A percentile compares a stretch with the other conserved stretches of the same genome.
phyloP scores from a whole-genome alignment of 352 stramenopile species.

The Pythium periplocum region DNA sequence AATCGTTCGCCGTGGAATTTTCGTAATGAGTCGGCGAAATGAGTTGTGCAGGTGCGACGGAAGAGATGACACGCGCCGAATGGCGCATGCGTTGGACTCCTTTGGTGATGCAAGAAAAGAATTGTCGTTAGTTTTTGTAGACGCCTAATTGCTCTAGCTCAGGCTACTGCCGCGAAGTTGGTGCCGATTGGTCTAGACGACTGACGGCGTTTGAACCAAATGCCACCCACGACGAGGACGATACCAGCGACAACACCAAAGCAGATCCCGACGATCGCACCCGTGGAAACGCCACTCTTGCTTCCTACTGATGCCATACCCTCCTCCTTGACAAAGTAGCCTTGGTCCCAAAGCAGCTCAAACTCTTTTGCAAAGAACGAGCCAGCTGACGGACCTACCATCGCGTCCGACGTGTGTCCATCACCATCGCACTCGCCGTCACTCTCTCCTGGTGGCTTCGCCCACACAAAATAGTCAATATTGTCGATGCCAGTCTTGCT shows the following conservation, averaged over 20 bases:
- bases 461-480: constrained; percentile 67
- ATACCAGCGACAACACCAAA: constrained; percentile 1
- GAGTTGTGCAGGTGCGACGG: too few species aligned
- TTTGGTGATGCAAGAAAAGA: too few species aligned
- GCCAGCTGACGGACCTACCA: constrained; percentile 34
- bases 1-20: too few species aligned
- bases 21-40: too few species aligned
- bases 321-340: constrained; percentile 45
- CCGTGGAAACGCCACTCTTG: constrained; percentile 1
- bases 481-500: constrained; percentile 36
- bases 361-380: constrained; percentile 56
- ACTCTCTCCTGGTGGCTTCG: constrained; percentile 60
- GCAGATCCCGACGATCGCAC: constrained; percentile 2
- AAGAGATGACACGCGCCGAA: too few species aligned
- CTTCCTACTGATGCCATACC: constrained; percentile 8
- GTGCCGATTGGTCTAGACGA: background rate
- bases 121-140: too few species aligned
- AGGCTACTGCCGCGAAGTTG: too few species aligned
- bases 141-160: too few species aligned
- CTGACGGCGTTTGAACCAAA: background rate
- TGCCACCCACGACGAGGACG: background rate
- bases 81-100: too few species aligned
- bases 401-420: constrained; percentile 25
- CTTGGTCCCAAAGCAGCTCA: constrained; percentile 55
- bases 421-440: constrained; percentile 46